Evolutionary conservation across 768 basidiomycete species (phyloP).

Genomic region (Lactarius tabidus): DNA sequence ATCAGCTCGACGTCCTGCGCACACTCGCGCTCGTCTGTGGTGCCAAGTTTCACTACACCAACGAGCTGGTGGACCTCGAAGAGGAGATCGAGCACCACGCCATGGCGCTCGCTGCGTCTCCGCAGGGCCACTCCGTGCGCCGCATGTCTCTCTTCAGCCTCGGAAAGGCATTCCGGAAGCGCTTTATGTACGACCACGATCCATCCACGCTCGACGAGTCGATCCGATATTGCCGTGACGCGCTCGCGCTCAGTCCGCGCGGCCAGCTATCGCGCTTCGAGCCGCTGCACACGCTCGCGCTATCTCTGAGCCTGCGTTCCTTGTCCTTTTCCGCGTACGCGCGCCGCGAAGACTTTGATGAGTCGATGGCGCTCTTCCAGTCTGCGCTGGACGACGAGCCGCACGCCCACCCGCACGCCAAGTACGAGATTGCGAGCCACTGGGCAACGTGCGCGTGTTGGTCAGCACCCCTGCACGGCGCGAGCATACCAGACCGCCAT

Average conservation of each 20-base stretch:
- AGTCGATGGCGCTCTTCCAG: slow-evolving; percentile 9
- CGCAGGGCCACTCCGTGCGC: slow-evolving; percentile 2
- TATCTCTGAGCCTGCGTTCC: slow-evolving; percentile 2
- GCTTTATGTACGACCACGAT: neutral
- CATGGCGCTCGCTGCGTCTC: slow-evolving; percentile 9
- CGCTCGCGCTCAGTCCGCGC: slow-evolving; percentile 5
- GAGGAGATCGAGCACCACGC: slow-evolving; percentile 4
- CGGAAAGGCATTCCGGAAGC: neutral
- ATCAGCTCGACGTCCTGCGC: slow-evolving; percentile 5
- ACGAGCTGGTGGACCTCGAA: slow-evolving; percentile 7
- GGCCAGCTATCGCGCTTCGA: slow-evolving; percentile 18
- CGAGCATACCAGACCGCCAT: slow-evolving; percentile 4
- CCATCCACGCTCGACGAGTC: neutral
- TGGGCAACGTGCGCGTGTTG: slow-evolving; percentile 1
- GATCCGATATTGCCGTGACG: slow-evolving; percentile 6
- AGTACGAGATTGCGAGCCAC: slow-evolving; percentile 3
- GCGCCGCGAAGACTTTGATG: neutral
- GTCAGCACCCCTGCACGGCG: neutral
- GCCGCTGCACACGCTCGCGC: neutral
- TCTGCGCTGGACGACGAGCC: slow-evolving; percentile 3
- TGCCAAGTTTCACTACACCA: neutral
- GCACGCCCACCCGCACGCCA: neutral
- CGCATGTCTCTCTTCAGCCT: slow-evolving; percentile 7
- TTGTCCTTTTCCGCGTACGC: neutral
- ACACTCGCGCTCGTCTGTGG: neutral